These are phyloP conservation scores for Ophiocordyceps unilateralis DNA, from an alignment of 2,329 filamentous ascomycete species.

Conservation along the genomic window DNA sequence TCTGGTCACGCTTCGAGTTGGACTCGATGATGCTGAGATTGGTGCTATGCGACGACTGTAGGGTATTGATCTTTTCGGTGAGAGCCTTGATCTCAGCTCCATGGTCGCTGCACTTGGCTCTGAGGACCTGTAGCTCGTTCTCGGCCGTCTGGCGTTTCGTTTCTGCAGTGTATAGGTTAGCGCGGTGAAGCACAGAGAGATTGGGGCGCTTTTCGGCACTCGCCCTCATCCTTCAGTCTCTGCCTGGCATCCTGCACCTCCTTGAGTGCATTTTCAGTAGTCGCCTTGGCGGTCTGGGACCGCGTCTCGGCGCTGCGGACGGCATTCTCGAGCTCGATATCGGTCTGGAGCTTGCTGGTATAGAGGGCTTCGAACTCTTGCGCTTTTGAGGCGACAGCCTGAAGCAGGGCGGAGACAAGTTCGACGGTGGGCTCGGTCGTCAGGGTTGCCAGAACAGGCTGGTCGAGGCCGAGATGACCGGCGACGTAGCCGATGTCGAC, in stretches of 20 bases:
- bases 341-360: constrained; percentile 72
- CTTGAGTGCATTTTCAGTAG: constrained; percentile 66
- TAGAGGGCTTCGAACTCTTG: constrained; percentile 68
- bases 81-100: constrained; percentile 61
- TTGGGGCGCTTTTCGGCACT: constrained; percentile 4
- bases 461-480: constrained; percentile 51
- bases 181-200: neutral
- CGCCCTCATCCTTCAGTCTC: constrained; percentile 73
- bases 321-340: constrained; percentile 86
- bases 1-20: constrained; percentile 74
- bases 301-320: constrained; percentile 71
- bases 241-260: constrained; percentile 68
- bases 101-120: constrained; percentile 56
- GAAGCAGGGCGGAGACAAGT: constrained; percentile 58
- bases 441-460: constrained; percentile 42
- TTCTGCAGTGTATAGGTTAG: constrained; percentile 33
- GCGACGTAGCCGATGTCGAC: constrained; percentile 60
- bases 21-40: constrained; percentile 77
- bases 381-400: constrained; percentile 59
- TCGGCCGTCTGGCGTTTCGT: constrained; percentile 58
- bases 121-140: constrained; percentile 63
- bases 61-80: constrained; percentile 64
- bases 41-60: constrained; percentile 86
- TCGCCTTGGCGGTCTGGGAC: constrained; percentile 63
- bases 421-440: constrained; percentile 58